phyloP scores from a whole-genome alignment of 805 yeast genomes.

The Starmera quercuum region DNA sequence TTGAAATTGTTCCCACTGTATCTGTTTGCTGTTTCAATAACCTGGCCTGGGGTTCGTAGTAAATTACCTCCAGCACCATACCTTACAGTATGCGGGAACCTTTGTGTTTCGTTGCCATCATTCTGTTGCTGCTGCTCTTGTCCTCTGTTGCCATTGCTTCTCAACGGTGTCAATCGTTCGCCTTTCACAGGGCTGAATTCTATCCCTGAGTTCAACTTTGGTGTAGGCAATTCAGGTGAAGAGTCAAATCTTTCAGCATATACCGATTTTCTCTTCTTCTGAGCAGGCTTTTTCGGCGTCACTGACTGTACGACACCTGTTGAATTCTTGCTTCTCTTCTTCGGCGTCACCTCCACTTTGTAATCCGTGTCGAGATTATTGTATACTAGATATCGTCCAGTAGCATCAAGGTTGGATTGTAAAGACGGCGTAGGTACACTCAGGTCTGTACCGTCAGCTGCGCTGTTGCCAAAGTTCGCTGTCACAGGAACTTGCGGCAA shows the following conservation, averaged over 20 bases:
- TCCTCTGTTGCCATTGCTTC: not conserved
- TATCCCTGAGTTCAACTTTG: constrained; percentile 18
- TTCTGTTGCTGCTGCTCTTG: no score
- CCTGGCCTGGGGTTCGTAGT: constrained; percentile 22
- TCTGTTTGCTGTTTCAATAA: no score
- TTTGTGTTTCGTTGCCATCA: constrained; percentile 16
- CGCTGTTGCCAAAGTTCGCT: constrained; percentile 13
- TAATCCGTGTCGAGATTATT: constrained; percentile 15
- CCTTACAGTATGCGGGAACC: constrained; percentile 42
- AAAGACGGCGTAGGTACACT: constrained; percentile 20
- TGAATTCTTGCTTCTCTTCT: constrained; percentile 7
- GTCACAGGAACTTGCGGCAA: constrained; percentile 17
- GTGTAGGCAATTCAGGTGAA: constrained; percentile 21
- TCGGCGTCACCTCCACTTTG: constrained; percentile 18
- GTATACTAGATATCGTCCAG: constrained; percentile 15
- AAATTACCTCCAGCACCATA: constrained; percentile 33
- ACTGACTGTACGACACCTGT: constrained; percentile 10
- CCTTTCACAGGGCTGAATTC: constrained; percentile 16
- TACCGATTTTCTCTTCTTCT: constrained; percentile 18
- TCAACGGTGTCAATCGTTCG: constrained; percentile 6
- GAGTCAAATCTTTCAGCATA: constrained; percentile 19
- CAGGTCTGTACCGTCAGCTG: constrained; percentile 17
- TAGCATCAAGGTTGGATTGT: constrained; percentile 3
- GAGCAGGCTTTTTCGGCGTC: constrained; percentile 14
- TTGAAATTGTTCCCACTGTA: no score